A percentile compares a stretch with the other conserved stretches of the same genome.
phyloP scores from a whole-genome alignment of 164 flowering plant genomes.

The Umbilicus rupestris region DNA sequence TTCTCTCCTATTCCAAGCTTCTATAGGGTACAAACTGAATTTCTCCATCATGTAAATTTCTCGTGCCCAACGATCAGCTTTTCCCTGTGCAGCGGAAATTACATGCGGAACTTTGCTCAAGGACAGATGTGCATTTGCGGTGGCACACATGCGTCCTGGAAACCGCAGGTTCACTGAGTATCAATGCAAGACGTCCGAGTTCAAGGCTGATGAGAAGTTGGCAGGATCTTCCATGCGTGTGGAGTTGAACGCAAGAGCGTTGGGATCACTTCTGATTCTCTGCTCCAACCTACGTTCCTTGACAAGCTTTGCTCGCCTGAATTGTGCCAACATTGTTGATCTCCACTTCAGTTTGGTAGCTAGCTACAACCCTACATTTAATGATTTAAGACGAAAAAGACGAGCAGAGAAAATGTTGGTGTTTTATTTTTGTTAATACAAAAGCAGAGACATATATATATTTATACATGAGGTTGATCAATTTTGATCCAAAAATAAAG shows the following conservation, averaged over 20 bases:
- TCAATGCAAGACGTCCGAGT: not conserved
- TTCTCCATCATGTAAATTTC: not conserved
- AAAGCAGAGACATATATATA: too few species aligned
- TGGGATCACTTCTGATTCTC: constrained; percentile 1
- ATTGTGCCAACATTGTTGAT: not conserved
- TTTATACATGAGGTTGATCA: too few species aligned
- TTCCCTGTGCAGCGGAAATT: not conserved
- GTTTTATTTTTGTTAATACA: too few species aligned
- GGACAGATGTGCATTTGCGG: constrained; percentile 2
- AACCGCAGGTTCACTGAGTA: not conserved
- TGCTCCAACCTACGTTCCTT: not conserved
- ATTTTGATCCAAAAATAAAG: too few species aligned
- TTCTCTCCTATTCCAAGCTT: not conserved
- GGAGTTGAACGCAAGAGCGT: not conserved
- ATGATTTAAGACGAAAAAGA: too few species aligned
- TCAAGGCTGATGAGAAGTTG: constrained; percentile 1
- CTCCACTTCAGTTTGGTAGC: not conserved
- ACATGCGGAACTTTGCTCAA: not conserved
- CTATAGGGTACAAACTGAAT: not conserved
- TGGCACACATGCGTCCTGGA: not conserved
- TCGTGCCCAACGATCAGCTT: not conserved
- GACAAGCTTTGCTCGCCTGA: constrained; percentile 1
- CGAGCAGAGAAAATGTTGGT: too few species aligned
- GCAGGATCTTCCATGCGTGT: not conserved
- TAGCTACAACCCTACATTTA: not conserved